A percentile compares a stretch with the other conserved stretches of the same genome.
phyloP scores from a whole-genome alignment of 345 rosid genomes.

The Bruguiera parviflora region DNA sequence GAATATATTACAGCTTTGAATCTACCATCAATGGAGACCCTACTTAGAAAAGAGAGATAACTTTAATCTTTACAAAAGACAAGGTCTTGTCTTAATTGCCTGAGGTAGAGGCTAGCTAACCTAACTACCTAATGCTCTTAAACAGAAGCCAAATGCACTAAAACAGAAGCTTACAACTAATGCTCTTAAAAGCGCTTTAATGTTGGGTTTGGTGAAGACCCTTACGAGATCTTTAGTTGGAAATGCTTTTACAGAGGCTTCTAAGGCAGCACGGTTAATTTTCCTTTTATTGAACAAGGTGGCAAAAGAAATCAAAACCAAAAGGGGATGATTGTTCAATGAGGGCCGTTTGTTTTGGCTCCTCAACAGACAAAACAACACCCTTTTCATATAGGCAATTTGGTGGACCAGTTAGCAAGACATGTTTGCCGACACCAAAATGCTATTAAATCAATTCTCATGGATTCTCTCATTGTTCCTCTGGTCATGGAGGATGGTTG shows the following conservation, averaged over 20 bases:
- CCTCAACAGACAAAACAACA: not conserved
- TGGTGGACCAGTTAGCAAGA: too few relatives aligned
- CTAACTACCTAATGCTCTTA: constrained; percentile 8
- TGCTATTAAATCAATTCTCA: too few relatives aligned
- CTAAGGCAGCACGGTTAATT: not conserved
- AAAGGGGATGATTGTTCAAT: not conserved
- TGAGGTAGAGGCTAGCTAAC: constrained; percentile 4
- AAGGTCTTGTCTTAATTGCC: not conserved
- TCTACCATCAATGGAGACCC: constrained; percentile 24
- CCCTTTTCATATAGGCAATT: too few relatives aligned
- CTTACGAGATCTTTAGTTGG: too few relatives aligned
- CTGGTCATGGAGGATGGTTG: too few relatives aligned
- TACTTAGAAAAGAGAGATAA: constrained; percentile 20
- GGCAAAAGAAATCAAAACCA: constrained; percentile 11
- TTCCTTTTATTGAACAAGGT: not conserved
- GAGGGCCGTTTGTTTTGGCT: not conserved
- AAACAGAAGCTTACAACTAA: too few relatives aligned
- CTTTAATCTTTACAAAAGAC: not conserved
- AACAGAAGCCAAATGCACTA: too few relatives aligned
- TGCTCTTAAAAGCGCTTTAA: too few relatives aligned
- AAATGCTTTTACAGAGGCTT: not conserved
- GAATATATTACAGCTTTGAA: too few relatives aligned
- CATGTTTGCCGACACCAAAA: too few relatives aligned
- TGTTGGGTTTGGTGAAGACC: too few relatives aligned
- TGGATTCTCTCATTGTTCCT: too few relatives aligned